phyloP scores from a whole-genome alignment of 768 basidiomycete genomes.

The Mrakia hoshinonis region DNA sequence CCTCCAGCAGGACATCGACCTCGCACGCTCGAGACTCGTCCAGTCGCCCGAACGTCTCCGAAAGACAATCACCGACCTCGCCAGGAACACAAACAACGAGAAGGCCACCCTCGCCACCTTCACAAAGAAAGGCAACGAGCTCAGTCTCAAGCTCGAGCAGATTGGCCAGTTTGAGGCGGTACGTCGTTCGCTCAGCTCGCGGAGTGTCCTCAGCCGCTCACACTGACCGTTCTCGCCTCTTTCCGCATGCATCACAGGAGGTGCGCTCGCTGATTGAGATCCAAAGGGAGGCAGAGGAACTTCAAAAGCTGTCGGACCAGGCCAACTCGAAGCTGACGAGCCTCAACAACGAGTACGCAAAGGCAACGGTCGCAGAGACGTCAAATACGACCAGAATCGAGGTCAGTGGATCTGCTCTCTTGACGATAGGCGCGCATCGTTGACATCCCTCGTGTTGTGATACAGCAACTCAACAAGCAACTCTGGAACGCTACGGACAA shows the following conservation, averaged over 20 bases:
- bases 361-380: constrained; percentile 34
- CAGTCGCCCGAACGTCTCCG: constrained; percentile 86
- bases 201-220: neutral
- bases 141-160: constrained; percentile 63
- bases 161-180: constrained; percentile 70
- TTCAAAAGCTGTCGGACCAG: constrained; percentile 54
- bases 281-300: constrained; percentile 63
- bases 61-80: constrained; percentile 70
- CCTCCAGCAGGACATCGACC: constrained; percentile 48
- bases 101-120: constrained; percentile 56
- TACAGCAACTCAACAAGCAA: constrained; percentile 70
- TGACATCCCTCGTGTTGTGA: neutral
- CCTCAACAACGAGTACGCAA: constrained; percentile 10
- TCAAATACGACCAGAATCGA: constrained; percentile 59
- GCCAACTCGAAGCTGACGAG: constrained; percentile 54
- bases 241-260: constrained; percentile 47
- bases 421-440: too few species aligned
- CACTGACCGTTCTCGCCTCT: neutral
- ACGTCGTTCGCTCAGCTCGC: neutral
- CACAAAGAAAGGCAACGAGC: constrained; percentile 67
- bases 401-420: constrained; percentile 45
- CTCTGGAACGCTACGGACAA: constrained; percentile 72
- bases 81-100: constrained; percentile 57
- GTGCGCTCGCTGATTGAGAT: constrained; percentile 64
- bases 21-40: constrained; percentile 67